Conservation (phyloP, 1,284 basidiomycete species). For the Fomes fomentarius region DNA sequence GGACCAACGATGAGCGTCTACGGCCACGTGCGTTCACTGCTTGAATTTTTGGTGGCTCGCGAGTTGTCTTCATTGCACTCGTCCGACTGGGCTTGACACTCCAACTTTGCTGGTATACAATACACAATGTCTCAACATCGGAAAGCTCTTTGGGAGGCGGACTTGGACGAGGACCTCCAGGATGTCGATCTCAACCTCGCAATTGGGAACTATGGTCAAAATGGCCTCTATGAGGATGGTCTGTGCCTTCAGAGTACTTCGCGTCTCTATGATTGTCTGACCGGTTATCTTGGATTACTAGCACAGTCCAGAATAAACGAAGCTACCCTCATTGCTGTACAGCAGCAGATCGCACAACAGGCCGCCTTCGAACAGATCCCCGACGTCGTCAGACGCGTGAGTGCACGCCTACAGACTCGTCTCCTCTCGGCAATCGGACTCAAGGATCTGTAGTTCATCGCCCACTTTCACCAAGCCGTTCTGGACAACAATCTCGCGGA, state of each 20-base stretch:
- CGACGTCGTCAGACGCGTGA: conserved; percentile 78
- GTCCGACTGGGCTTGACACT: too few species aligned
- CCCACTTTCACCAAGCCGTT: conserved; percentile 89
- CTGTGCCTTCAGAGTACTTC: too few species aligned
- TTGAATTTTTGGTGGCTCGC: too few species aligned
- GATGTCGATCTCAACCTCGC: conserved; percentile 74
- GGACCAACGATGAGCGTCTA: too few species aligned
- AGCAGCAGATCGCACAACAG: conserved; percentile 82
- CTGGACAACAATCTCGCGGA: conserved; percentile 86
- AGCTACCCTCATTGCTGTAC: conserved; percentile 65
- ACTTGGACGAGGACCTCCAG: conserved; percentile 74
- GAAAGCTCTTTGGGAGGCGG: conserved; percentile 65
- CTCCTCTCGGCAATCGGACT: not conserved
- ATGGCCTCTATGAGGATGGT: conserved; percentile 75
- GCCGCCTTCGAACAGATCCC: conserved; percentile 78
- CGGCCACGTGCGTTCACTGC: too few species aligned
- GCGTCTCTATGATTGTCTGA: not conserved
- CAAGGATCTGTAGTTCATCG: conserved; percentile 68
- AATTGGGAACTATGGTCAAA: conserved; percentile 70
- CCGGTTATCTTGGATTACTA: conserved; percentile 3
- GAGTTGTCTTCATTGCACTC: too few species aligned
- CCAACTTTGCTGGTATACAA: not conserved
- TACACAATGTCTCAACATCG: conserved; percentile 60
- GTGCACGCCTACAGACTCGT: conserved; percentile 31
- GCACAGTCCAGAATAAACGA: conserved; percentile 67